Percentiles rank a stretch among this genome's conserved stretches.
phyloP scores from a whole-genome alignment of 2,329 filamentous ascomycete species.

The Beauveria sp. region DNA sequence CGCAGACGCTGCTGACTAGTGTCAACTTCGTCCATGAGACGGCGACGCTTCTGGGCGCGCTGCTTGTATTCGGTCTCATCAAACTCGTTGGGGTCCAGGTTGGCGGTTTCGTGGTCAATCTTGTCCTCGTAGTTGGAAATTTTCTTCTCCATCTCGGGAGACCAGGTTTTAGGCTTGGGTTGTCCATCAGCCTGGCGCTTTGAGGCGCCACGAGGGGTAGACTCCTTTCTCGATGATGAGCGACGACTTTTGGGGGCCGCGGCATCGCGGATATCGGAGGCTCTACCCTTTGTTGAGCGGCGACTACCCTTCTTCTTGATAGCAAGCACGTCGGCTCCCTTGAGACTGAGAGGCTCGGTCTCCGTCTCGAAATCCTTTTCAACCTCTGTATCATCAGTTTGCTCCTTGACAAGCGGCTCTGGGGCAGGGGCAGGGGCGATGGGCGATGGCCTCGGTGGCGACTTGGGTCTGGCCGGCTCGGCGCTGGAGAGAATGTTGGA shows the following conservation, averaged over 20 bases:
- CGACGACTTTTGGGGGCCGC: slow-evolving; percentile 45
- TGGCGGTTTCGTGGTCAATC: slow-evolving; percentile 39
- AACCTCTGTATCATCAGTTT: slow-evolving; percentile 5
- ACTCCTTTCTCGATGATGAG: slow-evolving; percentile 41
- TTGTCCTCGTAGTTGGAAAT: slow-evolving; percentile 31
- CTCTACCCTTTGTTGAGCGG: slow-evolving; percentile 40
- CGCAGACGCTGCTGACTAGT: slow-evolving; percentile 55
- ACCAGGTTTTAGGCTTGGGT: slow-evolving; percentile 59
- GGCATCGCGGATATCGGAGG: slow-evolving; percentile 42
- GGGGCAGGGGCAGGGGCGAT: slow-evolving; percentile 19
- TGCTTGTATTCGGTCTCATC: slow-evolving; percentile 44
- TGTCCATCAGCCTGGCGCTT: slow-evolving; percentile 55
- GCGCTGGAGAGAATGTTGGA: slow-evolving; percentile 85
- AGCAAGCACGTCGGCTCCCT: neutral
- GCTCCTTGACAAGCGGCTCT: slow-evolving; percentile 19
- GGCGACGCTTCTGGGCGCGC: slow-evolving; percentile 57
- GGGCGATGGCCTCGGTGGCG: slow-evolving; percentile 31
- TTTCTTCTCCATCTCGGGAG: slow-evolving; percentile 37
- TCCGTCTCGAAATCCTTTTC: slow-evolving; percentile 30
- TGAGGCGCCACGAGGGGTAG: slow-evolving; percentile 39
- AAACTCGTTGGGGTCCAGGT: slow-evolving; percentile 35
- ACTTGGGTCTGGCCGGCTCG: slow-evolving; percentile 53
- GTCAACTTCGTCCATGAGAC: slow-evolving; percentile 59
- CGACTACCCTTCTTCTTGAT: slow-evolving; percentile 23
- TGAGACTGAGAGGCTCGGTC: slow-evolving; percentile 19